Base-by-base conservation (phyloP, 306 rosid species). In the Albizia julibrissin region DNA sequence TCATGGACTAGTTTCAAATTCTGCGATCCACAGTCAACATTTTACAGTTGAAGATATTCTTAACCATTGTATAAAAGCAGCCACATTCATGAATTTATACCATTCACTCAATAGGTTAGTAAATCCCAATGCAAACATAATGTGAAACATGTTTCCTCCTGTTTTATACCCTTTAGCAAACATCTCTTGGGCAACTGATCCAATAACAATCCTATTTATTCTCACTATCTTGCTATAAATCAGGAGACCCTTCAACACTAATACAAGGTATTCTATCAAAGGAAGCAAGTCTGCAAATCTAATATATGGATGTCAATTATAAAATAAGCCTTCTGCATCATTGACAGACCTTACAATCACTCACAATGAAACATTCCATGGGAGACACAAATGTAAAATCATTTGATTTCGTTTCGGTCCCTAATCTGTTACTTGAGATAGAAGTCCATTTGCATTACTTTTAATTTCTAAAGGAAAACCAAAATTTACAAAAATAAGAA, bases 1-100 rank as follows among this genome's bases (percentile, higher is more conserved):
- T 50, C 39, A 44, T 52, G 37, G 26, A 66, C 74, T 80, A 14
- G 72, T 69, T 69, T 75, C 37, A 27, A 27, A 75, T 18, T 50
- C 70, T 31, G 24, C 74, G 43, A 46, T 71, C 31, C 58, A 80
- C 68, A 58, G 50, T 44, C 15, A 61, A 16, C 24, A 72, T 79
- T 68, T 80, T 64, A 79, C 19, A 46, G 47, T 54, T 75, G 49
- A n/a, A 8, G 3, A 50, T 33, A 50, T 73, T 29, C 44, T 31
- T 52, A 50, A 19, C 34, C 67, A 54, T 34, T 54, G 66, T 54
- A 72, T 14, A 73, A 69, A 21, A 78, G 62, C 50, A 71, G 62
- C 27, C 21, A 56, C 64, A 56, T 56, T 56, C 13, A 56, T 56
- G 27, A 56, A 56, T n/a, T 56, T 3, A 56, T 56, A 56, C 12